Base-by-base conservation (phyloP, 2,329 filamentous ascomycete genomes). In the Aspergillus niger region DNA sequence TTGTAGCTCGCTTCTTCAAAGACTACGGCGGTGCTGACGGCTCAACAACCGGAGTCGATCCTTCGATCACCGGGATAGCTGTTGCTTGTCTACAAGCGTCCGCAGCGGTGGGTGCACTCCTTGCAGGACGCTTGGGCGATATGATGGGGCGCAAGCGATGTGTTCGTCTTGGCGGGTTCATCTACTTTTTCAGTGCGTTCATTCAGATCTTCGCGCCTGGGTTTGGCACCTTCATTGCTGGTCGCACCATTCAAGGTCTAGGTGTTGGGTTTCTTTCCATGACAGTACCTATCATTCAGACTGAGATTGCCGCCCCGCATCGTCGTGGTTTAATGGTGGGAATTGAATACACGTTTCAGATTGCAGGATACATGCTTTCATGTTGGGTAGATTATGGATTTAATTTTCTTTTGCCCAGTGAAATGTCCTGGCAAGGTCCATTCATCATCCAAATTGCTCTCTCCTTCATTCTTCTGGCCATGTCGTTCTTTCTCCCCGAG, bases 381-480 rank as follows among this genome's bases (percentile, higher is more conserved):
- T 76, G 73, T 60, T 77, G 75, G 75, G 72, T 77, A 7, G 74
- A 77, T 56, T 77, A 74, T 44, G 75, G 72, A 3, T 76, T 77
- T 57, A 71, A 75, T 55, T 77, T 76, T 59, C 58, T 76, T 56
- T 54, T 76, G 44, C 74, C 74, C 0, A 63, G 67, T 30, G 59
- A 67, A 17, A 69, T 74, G 55, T 75, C 72, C 3, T 77, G 73
- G 74, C 61, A 65, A 11, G 66, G 66, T 0, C 65, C 66, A 5
- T 68, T 73, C 67, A 72, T 36, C 11, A 36, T 36, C 11, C 32
- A 36, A 11, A 36, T 36, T 13, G 32, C 32, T 36, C 32, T 36
- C 32, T 36, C 32, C 11, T 36, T 36, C 5, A 15, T 36, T 4
- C 5, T 36, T 10, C 32, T 36, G 32, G 60, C 55, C 51, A 75